Evolutionary conservation across 495 filamentous ascomycete genomes (phyloP), one percentile per base, ranked within the genome.

Genomic region (Podospora conica): DNA sequence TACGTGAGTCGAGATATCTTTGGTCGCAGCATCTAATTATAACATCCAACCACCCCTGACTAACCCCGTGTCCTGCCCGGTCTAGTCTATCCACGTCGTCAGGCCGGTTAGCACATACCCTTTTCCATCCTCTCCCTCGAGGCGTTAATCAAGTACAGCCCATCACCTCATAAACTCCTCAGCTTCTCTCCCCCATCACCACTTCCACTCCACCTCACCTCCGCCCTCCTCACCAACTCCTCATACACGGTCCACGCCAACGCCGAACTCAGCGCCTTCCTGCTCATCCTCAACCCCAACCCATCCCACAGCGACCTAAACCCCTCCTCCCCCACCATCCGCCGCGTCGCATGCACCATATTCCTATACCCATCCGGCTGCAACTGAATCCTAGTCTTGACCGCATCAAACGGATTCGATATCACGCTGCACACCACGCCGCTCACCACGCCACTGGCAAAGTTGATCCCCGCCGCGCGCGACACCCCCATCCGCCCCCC

Each of bases 161-260:
- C 40, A n/a, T 2, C 25, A 27, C 40, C 40, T 48, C 40, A 48
- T 18, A 48, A n/a, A 10, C 56, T 54, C 58, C 54, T 70, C 25
- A 55, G 21, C n/a, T 23, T 57, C 58, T n/a, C 27, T 18, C 53
- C 60, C 9, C 61, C 61, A 9, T 24, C 57, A 9, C 28, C 57
- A n/a, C 59, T 58, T 6, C 31, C 58, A 25, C 31, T 60, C 83
- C 87, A 89, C 20, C 81, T 83, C 60, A 75, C 82, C 79, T 96
- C 91, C 15, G 90, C 91, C 64, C 83, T 74, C 40, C 93, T 78
- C 68, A 99, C 88, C 65, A 97, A 76, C 75, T 97, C 94, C 79
- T 99, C 95, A 73, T 99, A 99, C 23, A 97, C 81, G 21, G 93
- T 96, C 95, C 95, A 99, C 9, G 93, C 93, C 66, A 98, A 81